These are phyloP conservation scores for Dacryopinax spathularia DNA, from an alignment of 768 basidiomycete genomes.

Conservation along the genomic window DNA sequence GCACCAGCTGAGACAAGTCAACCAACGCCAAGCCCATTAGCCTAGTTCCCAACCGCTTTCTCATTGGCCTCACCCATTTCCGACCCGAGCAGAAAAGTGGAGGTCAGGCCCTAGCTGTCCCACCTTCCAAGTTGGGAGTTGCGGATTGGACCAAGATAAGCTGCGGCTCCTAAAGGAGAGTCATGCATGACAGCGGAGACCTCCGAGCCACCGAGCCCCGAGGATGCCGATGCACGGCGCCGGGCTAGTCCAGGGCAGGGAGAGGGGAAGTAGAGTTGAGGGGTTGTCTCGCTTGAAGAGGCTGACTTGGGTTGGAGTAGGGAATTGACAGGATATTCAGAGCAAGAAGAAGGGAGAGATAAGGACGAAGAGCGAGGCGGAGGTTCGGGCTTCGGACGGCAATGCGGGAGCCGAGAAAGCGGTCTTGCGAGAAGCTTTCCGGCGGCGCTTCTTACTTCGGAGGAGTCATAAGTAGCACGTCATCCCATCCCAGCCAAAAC, in stretches of 20 bases:
- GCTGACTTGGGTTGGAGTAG: background rate
- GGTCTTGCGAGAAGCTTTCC: too few relatives aligned
- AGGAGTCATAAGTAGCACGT: too few relatives aligned
- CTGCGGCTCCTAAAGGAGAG: background rate
- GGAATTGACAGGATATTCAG: background rate
- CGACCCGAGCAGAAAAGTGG: background rate
- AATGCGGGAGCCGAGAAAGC: too few relatives aligned
- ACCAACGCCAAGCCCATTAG: too few relatives aligned
- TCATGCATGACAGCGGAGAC: too few relatives aligned
- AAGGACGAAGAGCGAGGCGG: background rate
- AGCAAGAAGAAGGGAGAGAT: background rate
- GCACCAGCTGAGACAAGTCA: too few relatives aligned
- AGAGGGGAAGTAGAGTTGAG: background rate
- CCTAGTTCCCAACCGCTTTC: background rate
- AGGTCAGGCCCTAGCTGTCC: background rate
- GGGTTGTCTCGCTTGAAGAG: background rate
- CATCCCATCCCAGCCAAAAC: too few relatives aligned
- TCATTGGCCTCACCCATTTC: too few relatives aligned
- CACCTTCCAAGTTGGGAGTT: too few relatives aligned
- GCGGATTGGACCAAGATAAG: background rate
- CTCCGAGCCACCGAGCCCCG: too few relatives aligned
- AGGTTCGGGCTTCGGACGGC: background rate
- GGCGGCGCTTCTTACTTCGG: too few relatives aligned
- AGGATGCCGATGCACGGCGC: background rate
- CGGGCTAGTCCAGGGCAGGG: too few relatives aligned